Percentiles rank a stretch among this genome's conserved stretches.
phyloP scores from a whole-genome alignment of 192 early-diverging fungal genomes.

The Paraglomus brasilianum region DNA sequence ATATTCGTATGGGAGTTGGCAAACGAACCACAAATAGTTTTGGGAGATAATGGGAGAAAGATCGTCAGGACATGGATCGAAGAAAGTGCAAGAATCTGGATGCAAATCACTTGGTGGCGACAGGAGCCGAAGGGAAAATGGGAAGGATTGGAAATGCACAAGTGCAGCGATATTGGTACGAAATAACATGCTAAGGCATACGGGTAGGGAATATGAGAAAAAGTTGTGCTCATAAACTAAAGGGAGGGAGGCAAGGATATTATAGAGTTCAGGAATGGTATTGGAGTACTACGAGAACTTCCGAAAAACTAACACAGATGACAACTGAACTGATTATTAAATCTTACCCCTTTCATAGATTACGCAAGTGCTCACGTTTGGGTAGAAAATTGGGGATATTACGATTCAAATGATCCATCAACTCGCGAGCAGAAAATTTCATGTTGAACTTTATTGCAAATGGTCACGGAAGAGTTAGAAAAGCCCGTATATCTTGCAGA shows the following conservation, averaged over 20 bases:
- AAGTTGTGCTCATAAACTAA: no score
- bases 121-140: constrained; percentile 66
- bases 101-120: constrained; percentile 57
- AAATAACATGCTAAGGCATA: constrained; percentile 58
- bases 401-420: constrained; percentile 49
- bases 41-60: background rate
- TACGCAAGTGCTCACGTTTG: constrained; percentile 36
- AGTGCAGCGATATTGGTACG: constrained; percentile 42
- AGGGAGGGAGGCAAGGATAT: constrained; percentile 50
- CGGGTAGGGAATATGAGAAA: no score
- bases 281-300: background rate
- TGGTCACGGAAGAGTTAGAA: constrained; percentile 48
- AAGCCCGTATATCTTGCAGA: constrained; percentile 61
- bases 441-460: constrained; percentile 42
- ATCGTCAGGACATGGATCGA: constrained; percentile 51
- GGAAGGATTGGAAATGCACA: constrained; percentile 47
- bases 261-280: constrained; percentile 41
- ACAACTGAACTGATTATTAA: background rate
- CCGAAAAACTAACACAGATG: constrained; percentile 21
- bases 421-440: constrained; percentile 40
- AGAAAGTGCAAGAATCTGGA: constrained; percentile 46
- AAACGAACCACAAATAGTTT: constrained; percentile 64
- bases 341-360: constrained; percentile 13
- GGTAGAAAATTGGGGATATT: constrained; percentile 57
- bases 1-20: constrained; percentile 71